Evolutionary conservation across 371 early-diverging fungal genomes (phyloP).

Genomic region (Circinella umbellata): DNA sequence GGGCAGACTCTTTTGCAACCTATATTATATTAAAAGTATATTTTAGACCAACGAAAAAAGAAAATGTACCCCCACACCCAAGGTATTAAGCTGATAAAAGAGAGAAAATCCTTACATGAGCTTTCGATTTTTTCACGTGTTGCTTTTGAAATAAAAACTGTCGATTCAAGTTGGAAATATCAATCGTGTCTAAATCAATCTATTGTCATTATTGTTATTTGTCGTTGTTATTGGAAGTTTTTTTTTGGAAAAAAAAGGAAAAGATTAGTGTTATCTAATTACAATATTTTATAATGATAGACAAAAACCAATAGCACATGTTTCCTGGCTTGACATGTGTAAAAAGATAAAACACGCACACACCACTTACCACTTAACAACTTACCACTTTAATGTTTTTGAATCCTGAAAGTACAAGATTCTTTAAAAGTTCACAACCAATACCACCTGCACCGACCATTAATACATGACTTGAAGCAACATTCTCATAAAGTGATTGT

Average conservation of each 20-base stretch:
- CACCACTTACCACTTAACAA: no score
- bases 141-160: constrained; percentile 96
- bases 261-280: neutral
- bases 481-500: constrained; percentile 37
- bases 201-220: no score
- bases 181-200: constrained; percentile 98
- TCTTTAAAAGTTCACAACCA: constrained; percentile 98
- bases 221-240: no score
- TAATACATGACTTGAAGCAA: constrained; percentile 55
- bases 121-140: constrained; percentile 95
- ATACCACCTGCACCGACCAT: constrained; percentile 98
- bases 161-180: constrained; percentile 97
- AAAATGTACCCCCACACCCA: no score
- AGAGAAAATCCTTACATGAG: constrained; percentile 55
- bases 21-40: constrained; percentile 22
- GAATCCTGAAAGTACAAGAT: constrained; percentile 91
- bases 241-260: neutral
- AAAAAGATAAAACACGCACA: neutral
- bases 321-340: neutral
- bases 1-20: constrained; percentile 81
- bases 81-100: no score
- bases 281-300: neutral
- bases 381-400: constrained; percentile 78
- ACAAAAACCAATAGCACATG: neutral
- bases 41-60: neutral